A percentile compares a stretch with the other conserved stretches of the same genome.
Evolutionary conservation across 352 stramenopile species (phyloP).

Genomic region (Pythium apleroticum): DNA sequence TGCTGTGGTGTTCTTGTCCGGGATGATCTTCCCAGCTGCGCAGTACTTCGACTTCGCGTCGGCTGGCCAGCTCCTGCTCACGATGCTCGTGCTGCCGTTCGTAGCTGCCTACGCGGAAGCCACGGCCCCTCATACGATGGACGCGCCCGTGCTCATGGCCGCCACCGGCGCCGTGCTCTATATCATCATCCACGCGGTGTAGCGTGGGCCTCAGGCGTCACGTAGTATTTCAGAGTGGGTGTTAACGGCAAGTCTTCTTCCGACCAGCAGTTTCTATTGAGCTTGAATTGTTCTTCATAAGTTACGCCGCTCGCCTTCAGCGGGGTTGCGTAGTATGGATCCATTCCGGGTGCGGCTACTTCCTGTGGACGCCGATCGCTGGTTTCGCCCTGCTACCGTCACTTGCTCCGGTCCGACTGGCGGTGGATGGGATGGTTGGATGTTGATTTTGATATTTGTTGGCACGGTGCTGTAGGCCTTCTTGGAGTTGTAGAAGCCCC

Average conservation of each 20-base stretch:
- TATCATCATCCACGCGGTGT: conserved; percentile 76
- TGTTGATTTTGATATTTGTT: not conserved
- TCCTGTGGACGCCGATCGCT: conserved; percentile 16
- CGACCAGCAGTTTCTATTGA: not conserved
- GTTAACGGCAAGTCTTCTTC: not conserved
- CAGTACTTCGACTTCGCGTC: conserved; percentile 82
- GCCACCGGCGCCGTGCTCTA: conserved; percentile 80
- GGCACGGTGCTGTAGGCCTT: not conserved
- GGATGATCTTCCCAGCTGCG: conserved; percentile 81
- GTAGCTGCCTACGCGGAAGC: conserved; percentile 81
- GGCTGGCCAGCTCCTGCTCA: conserved; percentile 64
- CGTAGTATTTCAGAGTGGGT: conserved; percentile 3
- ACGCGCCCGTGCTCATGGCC: conserved; percentile 83
- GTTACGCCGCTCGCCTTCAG: conserved; percentile 9
- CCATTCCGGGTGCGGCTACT: not conserved
- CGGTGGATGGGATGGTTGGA: not conserved
- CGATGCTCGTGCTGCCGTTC: conserved; percentile 83
- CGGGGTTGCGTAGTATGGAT: not conserved
- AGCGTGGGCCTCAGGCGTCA: conserved; percentile 9
- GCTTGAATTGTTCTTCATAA: not conserved
- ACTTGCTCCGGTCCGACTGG: not conserved
- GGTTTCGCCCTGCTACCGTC: not conserved
- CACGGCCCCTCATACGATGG: conserved; percentile 85
- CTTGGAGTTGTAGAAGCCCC: conserved; percentile 37
- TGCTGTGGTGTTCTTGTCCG: conserved; percentile 62